Conservation (phyloP, 208 protist species). For the Herpetomonas muscarum region DNA sequence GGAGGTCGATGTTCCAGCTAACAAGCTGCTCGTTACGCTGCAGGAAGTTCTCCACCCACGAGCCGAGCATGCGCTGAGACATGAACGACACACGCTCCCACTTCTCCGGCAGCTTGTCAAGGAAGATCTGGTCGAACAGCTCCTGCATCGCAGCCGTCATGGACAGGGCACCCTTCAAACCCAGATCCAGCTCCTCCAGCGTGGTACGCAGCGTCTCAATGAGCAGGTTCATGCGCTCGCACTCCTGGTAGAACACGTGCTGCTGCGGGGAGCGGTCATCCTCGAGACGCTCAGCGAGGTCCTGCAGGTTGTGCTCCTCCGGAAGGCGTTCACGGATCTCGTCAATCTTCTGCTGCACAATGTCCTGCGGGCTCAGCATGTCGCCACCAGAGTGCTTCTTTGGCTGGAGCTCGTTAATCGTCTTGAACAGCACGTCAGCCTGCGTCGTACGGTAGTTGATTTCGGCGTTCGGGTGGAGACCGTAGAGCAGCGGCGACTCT, state of each 20-base stretch:
- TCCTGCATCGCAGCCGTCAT: conserved; percentile 92
- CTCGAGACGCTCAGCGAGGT: conserved; percentile 91
- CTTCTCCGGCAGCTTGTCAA: conserved; percentile 91
- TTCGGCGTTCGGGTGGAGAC: conserved; percentile 98
- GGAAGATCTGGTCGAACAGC: conserved; percentile 91
- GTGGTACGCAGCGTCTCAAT: conserved; percentile 87
- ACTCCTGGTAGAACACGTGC: conserved; percentile 98
- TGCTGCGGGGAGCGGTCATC: conserved; percentile 97
- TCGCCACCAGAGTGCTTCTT: conserved; percentile 85
- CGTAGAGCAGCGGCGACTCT: conserved; percentile 96
- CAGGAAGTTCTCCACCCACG: conserved; percentile 96
- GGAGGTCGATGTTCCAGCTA: conserved; percentile 92
- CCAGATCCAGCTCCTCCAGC: conserved; percentile 97
- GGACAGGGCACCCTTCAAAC: conserved; percentile 93
- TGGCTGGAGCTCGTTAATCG: conserved; percentile 96
- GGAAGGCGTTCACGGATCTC: conserved; percentile 90
- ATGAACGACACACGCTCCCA: conserved; percentile 97
- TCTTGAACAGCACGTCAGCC: conserved; percentile 95
- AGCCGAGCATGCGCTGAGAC: conserved; percentile 90
- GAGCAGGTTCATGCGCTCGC: conserved; percentile 98
- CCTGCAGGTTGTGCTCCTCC: conserved; percentile 90
- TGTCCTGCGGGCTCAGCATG: conserved; percentile 85
- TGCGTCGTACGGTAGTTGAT: conserved; percentile 97
- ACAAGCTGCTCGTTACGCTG: conserved; percentile 93
- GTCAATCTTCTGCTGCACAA: conserved; percentile 91